Evolutionary conservation across 2,329 filamentous ascomycete species (phyloP), one percentile per base, ranked within the genome.

Genomic region (Tolypocladium guangdongense): DNA sequence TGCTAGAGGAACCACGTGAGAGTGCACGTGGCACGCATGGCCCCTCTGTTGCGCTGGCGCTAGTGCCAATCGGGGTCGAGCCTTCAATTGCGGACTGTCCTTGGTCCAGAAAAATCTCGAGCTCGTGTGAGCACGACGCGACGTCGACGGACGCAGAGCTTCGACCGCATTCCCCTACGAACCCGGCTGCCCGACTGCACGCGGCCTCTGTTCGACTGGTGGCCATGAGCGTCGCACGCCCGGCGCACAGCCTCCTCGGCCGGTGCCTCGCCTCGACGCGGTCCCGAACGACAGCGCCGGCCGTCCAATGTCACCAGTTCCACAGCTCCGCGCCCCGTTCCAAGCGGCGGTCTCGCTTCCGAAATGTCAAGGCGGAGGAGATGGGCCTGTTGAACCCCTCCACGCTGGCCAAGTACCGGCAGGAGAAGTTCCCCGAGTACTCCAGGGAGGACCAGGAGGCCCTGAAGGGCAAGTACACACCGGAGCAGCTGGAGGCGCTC

Each of bases 401-500:
- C 37, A 68, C 70, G 52, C 61, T 81, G 57, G 64, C 71, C 24
- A 61, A 73, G 59, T 80, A 72, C 61, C 68, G 71, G 53, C 64
- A 72, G 56, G 64, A 78, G 43, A 66, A 71, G 45, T 84, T 83
- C 63, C 77, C 82, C 57, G 74, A 80, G 16, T 93, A 90, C 72
- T 83, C 82, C 16, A 71, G 77, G 41, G 77, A 83, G 58, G 84
- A 93, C 65, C 80, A 82, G 63, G 76, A 77, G 55, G 63, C 71
- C 22, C 76, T 96, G 54, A 70, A 71, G 55, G 72, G 81, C 64
- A 80, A 80, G 61, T 97, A 96, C 75, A 88, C 89, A 0, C 78
- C 84, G 18, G 82, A 86, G 66, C 92, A 97, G 73, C 77, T 95
- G 61, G 83, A 82, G 53, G 89, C 90, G 54, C 83, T 97, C 66